A percentile compares a stretch with the other conserved stretches of the same genome.
Evolutionary conservation across 805 yeast species (phyloP).

Genomic region (Barnettozyma siamensis): DNA sequence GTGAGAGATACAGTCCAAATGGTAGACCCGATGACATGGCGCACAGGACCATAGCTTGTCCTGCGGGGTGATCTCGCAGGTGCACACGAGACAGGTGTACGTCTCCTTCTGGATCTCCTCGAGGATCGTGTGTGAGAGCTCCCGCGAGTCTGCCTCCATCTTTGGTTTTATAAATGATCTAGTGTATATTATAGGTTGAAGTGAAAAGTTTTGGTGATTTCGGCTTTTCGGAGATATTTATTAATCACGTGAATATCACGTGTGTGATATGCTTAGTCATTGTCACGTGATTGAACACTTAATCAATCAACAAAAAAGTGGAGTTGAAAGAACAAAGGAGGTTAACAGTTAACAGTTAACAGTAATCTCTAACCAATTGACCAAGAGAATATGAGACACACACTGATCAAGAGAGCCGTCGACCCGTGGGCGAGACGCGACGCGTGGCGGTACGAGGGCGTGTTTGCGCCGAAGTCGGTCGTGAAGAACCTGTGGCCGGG

Average conservation of each 20-base stretch:
- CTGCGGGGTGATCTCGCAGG: slow-evolving; percentile 64
- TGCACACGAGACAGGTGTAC: slow-evolving; percentile 83
- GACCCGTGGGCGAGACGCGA: slow-evolving; percentile 63
- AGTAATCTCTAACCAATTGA: no score
- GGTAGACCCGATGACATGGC: slow-evolving; percentile 77
- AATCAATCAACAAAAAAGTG: no score
- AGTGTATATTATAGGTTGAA: no score
- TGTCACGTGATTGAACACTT: no score
- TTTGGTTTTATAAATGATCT: no score
- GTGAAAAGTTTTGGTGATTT: neutral
- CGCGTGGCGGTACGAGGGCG: slow-evolving; percentile 88
- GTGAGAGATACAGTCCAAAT: slow-evolving; percentile 72
- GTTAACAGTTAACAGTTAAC: no score
- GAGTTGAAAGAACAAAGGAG: no score
- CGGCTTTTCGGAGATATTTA: no score
- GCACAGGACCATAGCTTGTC: slow-evolving; percentile 76
- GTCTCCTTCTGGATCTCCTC: slow-evolving; percentile 60
- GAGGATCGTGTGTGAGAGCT: slow-evolving; percentile 32
- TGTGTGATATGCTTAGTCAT: no score
- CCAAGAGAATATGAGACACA: slow-evolving; percentile 15
- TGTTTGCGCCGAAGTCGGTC: slow-evolving; percentile 64
- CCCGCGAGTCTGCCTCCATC: slow-evolving; percentile 10
- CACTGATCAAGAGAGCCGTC: slow-evolving; percentile 14
- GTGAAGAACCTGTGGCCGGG: slow-evolving; percentile 76
- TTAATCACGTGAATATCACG: no score